Conservation (phyloP, 2,329 filamentous ascomycete species). For the Metarhizium anisopliae region DNA sequence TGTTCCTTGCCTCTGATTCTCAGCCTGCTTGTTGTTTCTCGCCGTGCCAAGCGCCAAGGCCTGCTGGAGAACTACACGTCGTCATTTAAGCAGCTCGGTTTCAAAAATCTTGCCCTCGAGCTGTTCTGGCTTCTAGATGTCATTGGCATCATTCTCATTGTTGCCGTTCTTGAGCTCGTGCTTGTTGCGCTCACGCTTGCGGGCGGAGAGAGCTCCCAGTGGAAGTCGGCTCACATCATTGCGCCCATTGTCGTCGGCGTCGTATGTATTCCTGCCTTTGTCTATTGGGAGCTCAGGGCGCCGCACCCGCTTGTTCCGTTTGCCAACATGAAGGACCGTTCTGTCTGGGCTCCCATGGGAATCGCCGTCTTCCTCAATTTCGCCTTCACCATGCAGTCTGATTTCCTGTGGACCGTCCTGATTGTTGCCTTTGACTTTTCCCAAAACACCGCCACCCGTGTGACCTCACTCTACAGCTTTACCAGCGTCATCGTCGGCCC, state of each 20-base stretch:
- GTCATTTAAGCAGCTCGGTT: constrained; percentile 26
- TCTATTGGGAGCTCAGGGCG: constrained; percentile 49
- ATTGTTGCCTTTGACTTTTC: constrained; percentile 41
- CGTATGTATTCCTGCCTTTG: constrained; percentile 45
- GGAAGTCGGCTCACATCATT: constrained; percentile 42
- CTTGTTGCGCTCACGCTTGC: constrained; percentile 56
- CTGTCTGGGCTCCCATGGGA: constrained; percentile 37
- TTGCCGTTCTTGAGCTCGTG: constrained; percentile 48
- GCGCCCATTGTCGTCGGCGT: constrained; percentile 49
- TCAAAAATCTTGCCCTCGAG: constrained; percentile 32
- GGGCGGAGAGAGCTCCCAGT: constrained; percentile 31
- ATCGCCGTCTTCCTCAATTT: constrained; percentile 30
- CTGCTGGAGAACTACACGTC: constrained; percentile 20
- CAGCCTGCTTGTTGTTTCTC: constrained; percentile 46
- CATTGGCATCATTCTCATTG: constrained; percentile 46
- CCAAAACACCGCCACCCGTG: constrained; percentile 39
- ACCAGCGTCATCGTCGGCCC: constrained; percentile 39
- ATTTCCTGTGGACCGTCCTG: constrained; percentile 43
- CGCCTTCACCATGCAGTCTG: constrained; percentile 37
- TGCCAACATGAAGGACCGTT: constrained; percentile 38
- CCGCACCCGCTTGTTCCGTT: constrained; percentile 48
- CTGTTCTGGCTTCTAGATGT: constrained; percentile 47
- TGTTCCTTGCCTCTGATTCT: constrained; percentile 51
- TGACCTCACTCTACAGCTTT: constrained; percentile 37
- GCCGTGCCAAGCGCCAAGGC: constrained; percentile 44